Base-by-base conservation (phyloP, 2,329 filamentous ascomycete species). In the Sarocladium oryzae region DNA sequence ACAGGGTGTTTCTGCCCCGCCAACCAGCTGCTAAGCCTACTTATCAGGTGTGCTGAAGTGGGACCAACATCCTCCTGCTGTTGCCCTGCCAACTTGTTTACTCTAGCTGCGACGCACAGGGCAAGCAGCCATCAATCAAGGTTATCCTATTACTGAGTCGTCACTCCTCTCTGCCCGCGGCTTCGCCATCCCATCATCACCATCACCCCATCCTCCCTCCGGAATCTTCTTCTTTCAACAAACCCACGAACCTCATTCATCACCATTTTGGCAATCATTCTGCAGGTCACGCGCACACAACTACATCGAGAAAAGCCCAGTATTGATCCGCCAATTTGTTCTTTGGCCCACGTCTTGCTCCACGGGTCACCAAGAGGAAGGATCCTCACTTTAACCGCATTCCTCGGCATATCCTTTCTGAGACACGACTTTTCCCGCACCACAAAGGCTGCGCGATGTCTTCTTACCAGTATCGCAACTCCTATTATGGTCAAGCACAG, bases 401-500 rank as follows among this genome's bases (percentile, higher is more conserved):
- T 51, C 53, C 26, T 24, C 37, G 49, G 40, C 51, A 49, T 36
- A 7, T 26, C n/a, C 32, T 37, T 28, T 26, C 33, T 49, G 46
- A 49, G 46, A 49, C 46, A 49, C 23, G 21, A 26, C 49, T 40
- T 52, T 52, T 54, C 30, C 18, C 23, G 23, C 20, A 50, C 32
- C 33, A 26, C 35, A n/a, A 26, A 32, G 30, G 37, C 37, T 28
- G 21, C 38, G 38, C 56, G 61, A 81, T 81, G 77, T 71, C 77
- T 64, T 74, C 75, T 56, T 66, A 73, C 56, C 74, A 78, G 57
- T 74, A 76, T 58, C 77, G 76, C 68, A 77, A 71, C 64, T 79
- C 77, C 48, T 71, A 79, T 65, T 75, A 78, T 69, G 63, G 65
- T 58, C 46, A 49, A 49, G 11, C 43, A 32, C 46, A 49, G 23